Evolutionary conservation across 1,139 yeast species (phyloP), one percentile per base, ranked within the genome.

Genomic region (Arxiozyma bovina): DNA sequence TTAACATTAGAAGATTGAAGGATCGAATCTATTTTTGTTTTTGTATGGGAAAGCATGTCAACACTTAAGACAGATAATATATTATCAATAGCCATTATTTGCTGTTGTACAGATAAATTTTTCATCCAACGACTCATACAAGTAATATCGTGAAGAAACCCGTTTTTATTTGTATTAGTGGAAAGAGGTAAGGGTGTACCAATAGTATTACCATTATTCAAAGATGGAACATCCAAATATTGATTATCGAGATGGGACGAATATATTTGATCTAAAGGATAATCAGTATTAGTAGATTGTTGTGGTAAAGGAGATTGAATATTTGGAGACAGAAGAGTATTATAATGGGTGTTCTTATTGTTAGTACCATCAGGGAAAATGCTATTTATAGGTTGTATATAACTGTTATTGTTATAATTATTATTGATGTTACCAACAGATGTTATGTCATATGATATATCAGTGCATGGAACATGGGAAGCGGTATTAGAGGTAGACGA

Each of bases 91-190:
- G 82, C 79, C 38, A 81, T 73, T 56, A 78, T 73, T 61, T 77
- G 82, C 61, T 85, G 87, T 54, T 77, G 79, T 12, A 79, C 75
- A 54, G 73, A 77, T 66, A 85, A 74, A 60, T 74, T 75, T 59
- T 77, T 78, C 61, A 84, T 73, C 90, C 90, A 85, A 60, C 73
- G 74, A 60, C 80, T 77, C 60, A 81, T 77, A 54, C 77, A 76
- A 54, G 78, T 73, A 63, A 85, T 67, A 59, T 77, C 80, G 52
- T 70, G 72, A 18, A 76, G 74, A 58, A 76, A 76, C 2, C 41
- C 34, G 34, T 22, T 42, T 17, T 18, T 47, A 46, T 73, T 65
- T 1, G 21, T 44, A 20, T 25, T 25, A 2, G 30, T 20, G 7
- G 41, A 20, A 11, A 11, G 4, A 30, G 42, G 25, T 30, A 40